Evolutionary conservation across 257 asterid species (phyloP), one percentile per base, ranked within the genome.

Genomic region (Verbascum thapsus): DNA sequence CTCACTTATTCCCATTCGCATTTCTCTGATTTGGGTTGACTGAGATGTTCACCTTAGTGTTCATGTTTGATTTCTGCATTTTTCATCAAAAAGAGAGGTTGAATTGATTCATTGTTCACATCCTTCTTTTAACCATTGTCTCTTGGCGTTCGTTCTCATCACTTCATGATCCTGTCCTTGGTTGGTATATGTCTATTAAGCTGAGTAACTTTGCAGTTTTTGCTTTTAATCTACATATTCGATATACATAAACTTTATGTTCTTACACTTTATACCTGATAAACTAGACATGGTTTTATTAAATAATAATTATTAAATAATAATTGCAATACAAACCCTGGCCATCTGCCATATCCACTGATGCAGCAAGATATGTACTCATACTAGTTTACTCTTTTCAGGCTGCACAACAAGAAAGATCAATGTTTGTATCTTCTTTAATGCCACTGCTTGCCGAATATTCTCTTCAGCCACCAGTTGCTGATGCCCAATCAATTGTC

Each of bases 391-490:
- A 72, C 41, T 60, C 77, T 54, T 78, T 78, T 74, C 92, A 91
- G 99, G 96, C 92, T 75, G 92, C 95, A 30, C 94, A 90, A 72
- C 88, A 87, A 78, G 99, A 94, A 78, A 79, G 95, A 73, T 81
- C 96, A 67, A 84, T 81, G 17, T 87, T 82, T 66, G 77, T 90
- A 67, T 72, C 85, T 64, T 83, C 95, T 52, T 74, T 94, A 69
- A 76, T 87, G 94, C 95, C 97, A 49, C 97, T 94, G 83, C 99
- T 94, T 69, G 94, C 85, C 41, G 96, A 94, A 76, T 87, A 94
- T 84, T 83, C 90, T 68, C 91, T 94, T 68, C 91, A 90, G 83
- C 95, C 95, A 42, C 83, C 85, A 48, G 88, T 74, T 71, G 79
- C 90, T 40, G 96, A 94, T 82, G 99, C 99, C 64, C 97, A 94